phyloP scores from a whole-genome alignment of 495 filamentous ascomycete genomes.

The Neurospora intermedia region DNA sequence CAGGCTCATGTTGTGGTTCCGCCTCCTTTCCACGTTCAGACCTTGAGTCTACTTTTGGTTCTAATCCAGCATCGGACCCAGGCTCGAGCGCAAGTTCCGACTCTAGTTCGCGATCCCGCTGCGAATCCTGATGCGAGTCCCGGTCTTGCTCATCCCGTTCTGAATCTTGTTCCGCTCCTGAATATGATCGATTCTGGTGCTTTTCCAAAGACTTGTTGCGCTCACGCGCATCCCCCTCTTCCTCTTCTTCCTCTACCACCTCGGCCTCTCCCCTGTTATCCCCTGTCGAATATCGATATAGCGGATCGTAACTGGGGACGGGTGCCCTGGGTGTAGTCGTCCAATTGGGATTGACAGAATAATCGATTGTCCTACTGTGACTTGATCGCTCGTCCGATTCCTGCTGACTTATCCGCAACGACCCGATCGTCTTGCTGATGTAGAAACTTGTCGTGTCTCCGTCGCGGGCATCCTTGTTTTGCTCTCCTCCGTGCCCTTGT shows the following conservation, averaged over 20 bases:
- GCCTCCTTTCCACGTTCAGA: neutral
- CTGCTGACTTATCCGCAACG: conserved; percentile 2
- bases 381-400: neutral
- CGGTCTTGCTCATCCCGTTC: conserved; percentile 18
- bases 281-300: neutral
- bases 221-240: neutral
- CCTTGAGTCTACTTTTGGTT: neutral
- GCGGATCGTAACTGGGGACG: neutral
- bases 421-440: conserved; percentile 33
- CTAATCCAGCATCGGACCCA: neutral
- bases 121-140: neutral
- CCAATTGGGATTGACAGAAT: neutral
- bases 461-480: conserved; percentile 29
- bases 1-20: neutral
- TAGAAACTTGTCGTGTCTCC: conserved; percentile 35
- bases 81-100: neutral
- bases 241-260: neutral
- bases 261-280: neutral
- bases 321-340: neutral
- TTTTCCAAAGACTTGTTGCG: neutral
- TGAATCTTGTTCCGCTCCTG: neutral
- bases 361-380: neutral
- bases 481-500: conserved; percentile 20
- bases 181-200: neutral
- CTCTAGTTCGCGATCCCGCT: neutral